Base-by-base conservation (phyloP, 495 filamentous ascomycete genomes). In the Aspergillus carlsbadensis region DNA sequence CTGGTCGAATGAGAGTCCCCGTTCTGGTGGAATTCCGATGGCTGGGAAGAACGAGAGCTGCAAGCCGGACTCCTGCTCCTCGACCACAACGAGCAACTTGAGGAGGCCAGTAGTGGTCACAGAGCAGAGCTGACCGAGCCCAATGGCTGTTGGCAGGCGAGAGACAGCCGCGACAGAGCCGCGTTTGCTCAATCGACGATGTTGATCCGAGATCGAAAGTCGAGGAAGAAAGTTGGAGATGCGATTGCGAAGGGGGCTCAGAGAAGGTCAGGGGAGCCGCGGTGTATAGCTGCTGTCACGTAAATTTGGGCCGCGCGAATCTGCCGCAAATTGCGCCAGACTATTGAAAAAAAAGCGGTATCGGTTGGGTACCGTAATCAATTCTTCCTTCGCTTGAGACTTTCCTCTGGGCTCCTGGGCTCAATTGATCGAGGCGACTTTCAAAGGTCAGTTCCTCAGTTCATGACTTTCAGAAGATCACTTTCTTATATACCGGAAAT, bases 1-100 rank as follows among this genome's bases (percentile, higher is more conserved):
- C 65, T 67, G 65, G 65, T 62, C 65, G 59, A 67, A 67, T 65
- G 52, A 56, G 45, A 53, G 52, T 37, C 29, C 39, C 22, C 49
- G 44, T 51, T 42, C n/a, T n/a, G n/a, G 51, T 45, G 45, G 56
- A 66, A 66, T 58, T 64, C 50, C 51, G 65, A 67, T 62, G 65
- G 65, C 65, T 67, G 65, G 65, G 60, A 50, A 40, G 41, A 56
- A 49, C 43, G 18, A 14, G 29, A 59, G 42, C 41, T 52, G 56
- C 11, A 40, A 17, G 21, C 18, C 22, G 37, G 41, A 40, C 60
- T 49, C 55, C 34, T 61, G 58, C 50, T 57, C 37, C 54, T 59
- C 52, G 64, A 66, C 64, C 60, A 52, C 60, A 57, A 63, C 64
- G 57, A 66, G 64, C 58, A n/a, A 49, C 48, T 49, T 5, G 22